Percentiles rank a stretch among this genome's conserved stretches.
phyloP scores from a whole-genome alignment of 2,329 filamentous ascomycete species.

The Talaromyces amestolkiae region DNA sequence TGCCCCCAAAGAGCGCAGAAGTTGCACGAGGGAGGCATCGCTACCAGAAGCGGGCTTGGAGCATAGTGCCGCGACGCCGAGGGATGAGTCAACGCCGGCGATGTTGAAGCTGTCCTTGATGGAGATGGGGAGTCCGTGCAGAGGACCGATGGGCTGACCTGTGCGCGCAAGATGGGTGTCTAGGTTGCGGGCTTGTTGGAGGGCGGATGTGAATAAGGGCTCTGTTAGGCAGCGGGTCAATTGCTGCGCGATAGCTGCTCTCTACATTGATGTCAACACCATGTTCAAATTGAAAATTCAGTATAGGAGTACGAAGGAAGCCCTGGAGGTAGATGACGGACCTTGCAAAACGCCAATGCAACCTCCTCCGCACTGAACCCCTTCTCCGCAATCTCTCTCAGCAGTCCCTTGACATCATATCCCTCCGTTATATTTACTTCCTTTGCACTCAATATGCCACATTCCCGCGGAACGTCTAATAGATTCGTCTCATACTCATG shows the following conservation, averaged over 20 bases:
- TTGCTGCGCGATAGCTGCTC: slow-evolving; percentile 42
- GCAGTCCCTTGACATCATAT: slow-evolving; percentile 45
- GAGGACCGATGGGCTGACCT: slow-evolving; percentile 52
- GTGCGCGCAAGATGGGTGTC: slow-evolving; percentile 45
- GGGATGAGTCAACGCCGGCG: slow-evolving; percentile 52
- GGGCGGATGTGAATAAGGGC: slow-evolving; percentile 51
- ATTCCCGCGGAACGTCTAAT: slow-evolving; percentile 51
- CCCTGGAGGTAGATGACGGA: slow-evolving; percentile 16
- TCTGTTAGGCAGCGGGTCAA: slow-evolving; percentile 52
- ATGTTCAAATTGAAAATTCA: not conserved
- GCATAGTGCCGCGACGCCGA: slow-evolving; percentile 47
- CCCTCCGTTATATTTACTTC: slow-evolving; percentile 58
- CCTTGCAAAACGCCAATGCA: slow-evolving; percentile 55
- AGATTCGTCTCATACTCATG: slow-evolving; percentile 33
- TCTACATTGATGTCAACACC: slow-evolving; percentile 22
- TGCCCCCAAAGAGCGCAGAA: slow-evolving; percentile 39
- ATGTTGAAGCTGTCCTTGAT: slow-evolving; percentile 50
- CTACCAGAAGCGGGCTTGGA: slow-evolving; percentile 6
- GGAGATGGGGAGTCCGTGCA: slow-evolving; percentile 61
- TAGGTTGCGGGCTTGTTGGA: slow-evolving; percentile 49
- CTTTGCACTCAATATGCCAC: slow-evolving; percentile 50
- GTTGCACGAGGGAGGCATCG: slow-evolving; percentile 12
- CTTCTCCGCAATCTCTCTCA: slow-evolving; percentile 34
- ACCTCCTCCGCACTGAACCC: slow-evolving; percentile 47
- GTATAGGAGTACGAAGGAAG: not conserved